Base-by-base conservation (phyloP, 164 flowering plant species). In the Taxillus chinensis region DNA sequence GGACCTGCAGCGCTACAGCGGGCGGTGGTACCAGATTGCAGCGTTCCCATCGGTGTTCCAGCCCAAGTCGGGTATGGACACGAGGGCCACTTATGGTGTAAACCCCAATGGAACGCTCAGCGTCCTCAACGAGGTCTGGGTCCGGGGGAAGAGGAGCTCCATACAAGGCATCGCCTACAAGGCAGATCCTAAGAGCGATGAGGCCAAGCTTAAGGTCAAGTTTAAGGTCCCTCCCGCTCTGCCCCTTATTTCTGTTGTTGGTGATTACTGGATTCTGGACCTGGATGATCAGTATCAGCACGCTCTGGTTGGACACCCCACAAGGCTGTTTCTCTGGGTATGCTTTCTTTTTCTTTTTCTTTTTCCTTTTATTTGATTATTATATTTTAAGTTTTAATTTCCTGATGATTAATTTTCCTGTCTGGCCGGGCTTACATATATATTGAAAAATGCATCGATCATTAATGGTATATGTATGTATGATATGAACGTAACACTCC, bases 1-100 rank as follows among this genome's bases (percentile, higher is more conserved):
- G 40, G 99, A 93, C 64, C 8, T 89, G 16, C 13, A 78, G 64
- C 77, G 82, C 45, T 93, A 93, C 80, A 83, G 86, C 96, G 99
- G 99, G 0, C 65, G 96, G 4, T 93, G 99, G 97, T 93, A 89
- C 59, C 97, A 93, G 65, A 93, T 93, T 3, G 96, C 99, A 17
- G 87, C 96, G 8, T 80, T 84, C 39, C 99, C 99, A 0, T 90
- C 99, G 5, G 50, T 69, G 12, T 77, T 77, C 62, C 89, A 89
- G 70, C 97, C 99, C 63, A 87, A 76, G 48, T 72, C 71, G 64
- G 90, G 97, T 0, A 73, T 37, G 16, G 67, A 93, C 76, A 89
- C 99, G 1, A 81, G 99, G 63, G 99, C 99, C 3, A 93, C 92
- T 2, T 93, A 90, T 74, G 80, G 82, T 3, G 65, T 90, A 59